phyloP scores from a whole-genome alignment of 2,329 filamentous ascomycete genomes.

The Colletotrichum kahawae region DNA sequence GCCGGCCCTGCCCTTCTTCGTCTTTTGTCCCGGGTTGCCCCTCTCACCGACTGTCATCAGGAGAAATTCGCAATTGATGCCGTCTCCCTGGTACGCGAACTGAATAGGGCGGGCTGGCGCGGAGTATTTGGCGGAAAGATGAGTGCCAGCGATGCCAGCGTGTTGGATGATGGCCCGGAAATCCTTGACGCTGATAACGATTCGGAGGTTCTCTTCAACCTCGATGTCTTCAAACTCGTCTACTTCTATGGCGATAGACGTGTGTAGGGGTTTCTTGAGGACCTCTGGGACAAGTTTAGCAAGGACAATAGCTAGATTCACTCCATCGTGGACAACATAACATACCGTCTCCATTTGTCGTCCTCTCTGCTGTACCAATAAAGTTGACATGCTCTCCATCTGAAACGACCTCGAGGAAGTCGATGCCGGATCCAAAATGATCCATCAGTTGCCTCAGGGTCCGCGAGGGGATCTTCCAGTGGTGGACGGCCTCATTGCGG shows the following conservation, averaged over 20 bases:
- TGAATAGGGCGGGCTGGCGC: slow-evolving; percentile 74
- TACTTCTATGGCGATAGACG: slow-evolving; percentile 77
- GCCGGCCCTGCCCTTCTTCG: slow-evolving; percentile 42
- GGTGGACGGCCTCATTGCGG: slow-evolving; percentile 66
- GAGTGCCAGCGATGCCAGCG: slow-evolving; percentile 71
- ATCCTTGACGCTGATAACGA: slow-evolving; percentile 82
- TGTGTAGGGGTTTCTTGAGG: slow-evolving; percentile 80
- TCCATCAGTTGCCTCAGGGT: slow-evolving; percentile 78
- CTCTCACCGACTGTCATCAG: slow-evolving; percentile 81
- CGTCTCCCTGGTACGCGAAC: slow-evolving; percentile 72
- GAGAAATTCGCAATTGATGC: slow-evolving; percentile 76
- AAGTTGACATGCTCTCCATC: slow-evolving; percentile 78
- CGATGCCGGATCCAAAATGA: slow-evolving; percentile 80
- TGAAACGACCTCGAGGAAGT: slow-evolving; percentile 80
- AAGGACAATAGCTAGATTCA: not conserved
- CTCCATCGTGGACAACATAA: not conserved
- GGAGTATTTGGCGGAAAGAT: slow-evolving; percentile 73
- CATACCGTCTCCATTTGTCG: slow-evolving; percentile 63
- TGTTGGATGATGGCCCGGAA: slow-evolving; percentile 81
- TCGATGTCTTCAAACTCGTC: slow-evolving; percentile 79
- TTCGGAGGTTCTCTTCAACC: slow-evolving; percentile 77
- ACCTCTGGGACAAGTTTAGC: slow-evolving; percentile 57
- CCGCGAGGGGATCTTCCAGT: slow-evolving; percentile 75
- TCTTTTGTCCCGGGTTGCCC: slow-evolving; percentile 51
- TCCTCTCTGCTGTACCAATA: slow-evolving; percentile 83